phyloP scores from a whole-genome alignment of 352 stramenopile species.

The Pelagophyceae sp. region DNA sequence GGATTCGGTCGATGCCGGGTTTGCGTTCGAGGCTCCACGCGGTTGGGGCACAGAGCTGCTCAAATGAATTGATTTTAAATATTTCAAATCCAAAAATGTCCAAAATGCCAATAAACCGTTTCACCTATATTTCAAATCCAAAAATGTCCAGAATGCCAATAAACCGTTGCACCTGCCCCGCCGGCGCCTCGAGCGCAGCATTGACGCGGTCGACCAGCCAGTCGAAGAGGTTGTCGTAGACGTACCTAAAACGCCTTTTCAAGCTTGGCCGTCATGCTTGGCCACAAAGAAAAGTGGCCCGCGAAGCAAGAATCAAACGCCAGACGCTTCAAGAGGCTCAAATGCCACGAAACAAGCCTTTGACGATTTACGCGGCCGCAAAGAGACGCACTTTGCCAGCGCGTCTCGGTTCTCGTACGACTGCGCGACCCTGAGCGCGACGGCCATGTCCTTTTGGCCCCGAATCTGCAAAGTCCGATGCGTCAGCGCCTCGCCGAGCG shows the following conservation, averaged over 20 bases:
- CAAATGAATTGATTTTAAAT: conserved; percentile 74
- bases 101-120: conserved; percentile 63
- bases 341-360: no score
- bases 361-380: conserved; percentile 36
- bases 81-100: conserved; percentile 85
- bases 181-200: conserved; percentile 25
- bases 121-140: conserved; percentile 62
- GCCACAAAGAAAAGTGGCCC: no score
- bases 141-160: conserved; percentile 84
- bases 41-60: conserved; percentile 78
- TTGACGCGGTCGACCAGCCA: conserved; percentile 77
- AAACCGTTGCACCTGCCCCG: conserved; percentile 18
- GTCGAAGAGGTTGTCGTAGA: conserved; percentile 76
- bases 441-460: conserved; percentile 16
- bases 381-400: conserved; percentile 22
- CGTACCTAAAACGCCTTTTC: no score
- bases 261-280: no score
- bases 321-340: no score
- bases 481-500: conserved; percentile 15
- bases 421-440: conserved; percentile 28
- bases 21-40: no score
- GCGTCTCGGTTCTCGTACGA: conserved; percentile 30
- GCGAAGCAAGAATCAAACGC: no score
- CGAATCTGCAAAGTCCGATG: conserved; percentile 18
- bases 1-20: no score